Evolutionary conservation across 2,329 filamentous ascomycete genomes (phyloP).

Genomic region (Xylariales sp.): DNA sequence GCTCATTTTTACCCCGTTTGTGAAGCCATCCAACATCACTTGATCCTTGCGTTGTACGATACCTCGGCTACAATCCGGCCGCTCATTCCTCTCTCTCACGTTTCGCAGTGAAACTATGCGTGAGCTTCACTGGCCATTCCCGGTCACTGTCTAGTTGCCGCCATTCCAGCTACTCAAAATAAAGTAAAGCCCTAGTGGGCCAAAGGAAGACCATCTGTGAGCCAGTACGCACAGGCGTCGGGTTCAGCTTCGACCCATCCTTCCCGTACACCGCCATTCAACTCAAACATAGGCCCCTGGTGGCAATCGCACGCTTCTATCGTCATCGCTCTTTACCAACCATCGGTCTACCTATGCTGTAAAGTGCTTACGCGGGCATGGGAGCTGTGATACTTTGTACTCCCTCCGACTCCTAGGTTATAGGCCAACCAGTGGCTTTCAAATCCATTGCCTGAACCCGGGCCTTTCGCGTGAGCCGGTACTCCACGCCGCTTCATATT

Average conservation of each 20-base stretch:
- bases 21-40: slow-evolving; percentile 34
- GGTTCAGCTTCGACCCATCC: slow-evolving; percentile 33
- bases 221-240: slow-evolving; percentile 23
- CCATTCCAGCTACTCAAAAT: slow-evolving; percentile 25
- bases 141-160: slow-evolving; percentile 1
- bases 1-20: slow-evolving; percentile 33
- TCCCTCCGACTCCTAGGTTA: slow-evolving; percentile 1
- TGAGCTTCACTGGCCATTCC: neutral
- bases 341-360: neutral
- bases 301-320: slow-evolving; percentile 8
- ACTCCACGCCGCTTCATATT: slow-evolving; percentile 14
- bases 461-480: slow-evolving; percentile 2
- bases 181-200: slow-evolving; percentile 26
- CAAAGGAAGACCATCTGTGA: slow-evolving; percentile 14
- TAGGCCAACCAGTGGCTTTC: slow-evolving; percentile 2
- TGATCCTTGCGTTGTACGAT: slow-evolving; percentile 37
- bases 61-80: slow-evolving; percentile 34
- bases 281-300: slow-evolving; percentile 20
- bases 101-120: slow-evolving; percentile 22
- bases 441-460: neutral
- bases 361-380: slow-evolving; percentile 4
- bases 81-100: slow-evolving; percentile 20
- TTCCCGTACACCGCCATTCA: slow-evolving; percentile 37
- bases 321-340: slow-evolving; percentile 1
- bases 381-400: slow-evolving; percentile 4